Base-by-base conservation (phyloP, 1,139 yeast genomes). In the Sugiyamaella sp. region DNA sequence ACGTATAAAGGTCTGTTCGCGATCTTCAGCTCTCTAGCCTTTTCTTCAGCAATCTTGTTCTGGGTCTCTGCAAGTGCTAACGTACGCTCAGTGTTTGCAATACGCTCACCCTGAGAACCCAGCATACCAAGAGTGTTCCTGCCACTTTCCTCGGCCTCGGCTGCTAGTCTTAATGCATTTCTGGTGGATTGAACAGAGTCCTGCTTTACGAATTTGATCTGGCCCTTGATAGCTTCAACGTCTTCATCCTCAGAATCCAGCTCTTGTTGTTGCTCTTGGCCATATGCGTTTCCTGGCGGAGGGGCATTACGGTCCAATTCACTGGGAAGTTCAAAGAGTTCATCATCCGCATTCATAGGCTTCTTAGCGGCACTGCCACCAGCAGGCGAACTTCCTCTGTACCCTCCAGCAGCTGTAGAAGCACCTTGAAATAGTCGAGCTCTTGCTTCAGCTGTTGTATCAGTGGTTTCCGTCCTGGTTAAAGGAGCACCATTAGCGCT, bases 71-170 rank as follows among this genome's bases (percentile, higher is more conserved):
- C 89, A 54, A 87, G 73, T 54, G 88, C 81, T 62, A 93, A 73
- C 63, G 84, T 85, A 62, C 82, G 84, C 68, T 91, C 97, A 17
- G 93, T 84, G 65, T 81, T 82, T 67, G 86, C 87, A 60, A 93
- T 75, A 51, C 89, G 76, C 68, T 90, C 97, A 53, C 95, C 85
- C 71, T 95, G 99, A 19, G 93, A 82, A 25, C 98, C 98, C 53
- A 93, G 78, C 83, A 89, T 84, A 24, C 97, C 97, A 62, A 91
- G 74, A 0, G 98, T 86, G 68, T 91, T 89, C 51, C 89, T 80
- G 22, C 96, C 99, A 6, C 91, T 81, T 52, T 86, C 87, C 69
- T 91, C 97, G 0, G 98, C 97, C 63, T 89, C 95, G 60, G 86
- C 86, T 1, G 97, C 96, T 83, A 89, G 83, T 62, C 86, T 80